Conservation (phyloP, 2,329 filamentous ascomycete genomes). For the Apiospora hydei region DNA sequence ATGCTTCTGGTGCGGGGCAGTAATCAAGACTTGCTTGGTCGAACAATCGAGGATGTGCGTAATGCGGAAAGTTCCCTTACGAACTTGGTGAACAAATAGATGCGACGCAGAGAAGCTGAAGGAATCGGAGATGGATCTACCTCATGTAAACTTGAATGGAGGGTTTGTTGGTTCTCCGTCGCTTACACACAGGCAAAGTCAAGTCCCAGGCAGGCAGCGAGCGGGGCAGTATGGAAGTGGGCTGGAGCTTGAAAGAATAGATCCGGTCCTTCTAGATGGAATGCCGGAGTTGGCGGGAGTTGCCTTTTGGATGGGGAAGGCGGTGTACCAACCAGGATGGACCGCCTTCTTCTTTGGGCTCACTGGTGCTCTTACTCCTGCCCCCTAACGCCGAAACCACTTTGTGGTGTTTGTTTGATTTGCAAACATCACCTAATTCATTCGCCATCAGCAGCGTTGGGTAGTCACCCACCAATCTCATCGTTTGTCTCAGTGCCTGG, state of each 20-base stretch:
- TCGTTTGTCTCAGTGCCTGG: no score
- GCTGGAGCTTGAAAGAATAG: constrained; percentile 18
- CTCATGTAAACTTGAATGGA: neutral
- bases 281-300: neutral
- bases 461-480: no score
- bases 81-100: neutral
- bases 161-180: neutral
- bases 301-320: neutral
- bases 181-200: neutral
- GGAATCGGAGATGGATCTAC: neutral
- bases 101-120: neutral
- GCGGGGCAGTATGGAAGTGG: neutral
- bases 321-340: neutral
- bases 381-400: neutral
- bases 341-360: constrained; percentile 1
- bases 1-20: neutral
- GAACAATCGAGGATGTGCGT: neutral
- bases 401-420: neutral
- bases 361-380: no score
- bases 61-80: neutral
- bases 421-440: no score
- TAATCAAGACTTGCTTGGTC: neutral
- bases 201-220: neutral
- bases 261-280: constrained; percentile 19
- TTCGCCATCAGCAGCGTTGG: no score